Evolutionary conservation across 2,329 filamentous ascomycete genomes (phyloP).

Genomic region (Exophiala xenobiotica): DNA sequence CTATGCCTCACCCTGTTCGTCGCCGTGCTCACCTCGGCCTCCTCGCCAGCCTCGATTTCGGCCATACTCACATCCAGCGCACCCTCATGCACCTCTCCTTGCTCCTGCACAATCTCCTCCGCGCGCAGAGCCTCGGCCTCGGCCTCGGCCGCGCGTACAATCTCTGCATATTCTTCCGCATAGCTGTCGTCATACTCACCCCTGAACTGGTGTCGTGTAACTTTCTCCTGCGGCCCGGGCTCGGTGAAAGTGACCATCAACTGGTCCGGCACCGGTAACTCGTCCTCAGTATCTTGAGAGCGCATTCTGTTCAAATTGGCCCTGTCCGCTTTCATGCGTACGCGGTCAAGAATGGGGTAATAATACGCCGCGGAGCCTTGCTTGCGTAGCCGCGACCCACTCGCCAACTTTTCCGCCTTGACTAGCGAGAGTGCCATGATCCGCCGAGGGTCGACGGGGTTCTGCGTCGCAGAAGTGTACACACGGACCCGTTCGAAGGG

Average conservation of each 20-base stretch:
- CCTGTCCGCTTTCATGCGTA: slow-evolving; percentile 51
- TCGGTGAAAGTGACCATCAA: slow-evolving; percentile 54
- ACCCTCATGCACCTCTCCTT: slow-evolving; percentile 21
- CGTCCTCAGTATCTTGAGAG: slow-evolving; percentile 40
- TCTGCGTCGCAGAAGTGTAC: slow-evolving; percentile 60
- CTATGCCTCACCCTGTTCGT: slow-evolving; percentile 10
- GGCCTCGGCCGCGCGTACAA: slow-evolving; percentile 16
- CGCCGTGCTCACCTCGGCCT: slow-evolving; percentile 13
- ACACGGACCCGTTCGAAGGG: slow-evolving; percentile 53
- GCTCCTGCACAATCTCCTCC: slow-evolving; percentile 29
- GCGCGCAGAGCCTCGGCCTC: slow-evolving; percentile 29
- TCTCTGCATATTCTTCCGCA: slow-evolving; percentile 31
- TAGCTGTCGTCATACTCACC: slow-evolving; percentile 49
- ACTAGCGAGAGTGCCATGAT: slow-evolving; percentile 61
- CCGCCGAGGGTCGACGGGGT: slow-evolving; percentile 53
- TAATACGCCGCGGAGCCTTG: slow-evolving; percentile 58
- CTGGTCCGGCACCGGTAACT: slow-evolving; percentile 47
- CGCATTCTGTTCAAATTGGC: slow-evolving; percentile 37
- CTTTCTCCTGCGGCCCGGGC: slow-evolving; percentile 36
- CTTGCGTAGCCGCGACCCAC: slow-evolving; percentile 35
- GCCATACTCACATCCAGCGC: slow-evolving; percentile 26
- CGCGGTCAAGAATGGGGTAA: slow-evolving; percentile 52
- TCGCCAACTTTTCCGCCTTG: slow-evolving; percentile 42
- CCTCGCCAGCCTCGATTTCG: slow-evolving; percentile 25
- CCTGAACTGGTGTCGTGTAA: slow-evolving; percentile 41